phyloP scores from a whole-genome alignment of 1,284 basidiomycete species.

The Omphalotus olearius region DNA sequence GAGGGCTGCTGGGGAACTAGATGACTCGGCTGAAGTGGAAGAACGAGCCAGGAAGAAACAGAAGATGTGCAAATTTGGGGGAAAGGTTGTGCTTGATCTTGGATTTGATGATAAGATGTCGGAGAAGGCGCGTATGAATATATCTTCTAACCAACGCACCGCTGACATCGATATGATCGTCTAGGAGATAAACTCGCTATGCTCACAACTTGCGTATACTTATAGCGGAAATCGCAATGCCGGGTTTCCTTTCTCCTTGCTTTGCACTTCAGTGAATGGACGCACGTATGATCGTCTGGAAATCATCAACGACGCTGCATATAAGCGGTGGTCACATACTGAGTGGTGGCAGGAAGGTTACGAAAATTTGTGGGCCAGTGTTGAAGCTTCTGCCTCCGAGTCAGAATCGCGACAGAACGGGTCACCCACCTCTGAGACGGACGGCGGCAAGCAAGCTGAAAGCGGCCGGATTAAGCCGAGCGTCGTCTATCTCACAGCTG shows the following conservation, averaged over 20 bases:
- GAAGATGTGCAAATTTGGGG: slow-evolving; percentile 51
- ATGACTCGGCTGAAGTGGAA: slow-evolving; percentile 38
- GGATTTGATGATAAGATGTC: slow-evolving; percentile 95
- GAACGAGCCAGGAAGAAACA: slow-evolving; percentile 36
- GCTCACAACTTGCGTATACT: slow-evolving; percentile 84
- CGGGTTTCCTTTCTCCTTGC: slow-evolving; percentile 65
- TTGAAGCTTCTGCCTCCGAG: slow-evolving; percentile 11
- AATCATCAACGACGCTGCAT: slow-evolving; percentile 59
- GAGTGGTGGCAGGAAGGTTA: slow-evolving; percentile 80
- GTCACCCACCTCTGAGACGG: not conserved
- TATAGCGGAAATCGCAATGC: slow-evolving; percentile 85
- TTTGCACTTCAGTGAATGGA: slow-evolving; percentile 80
- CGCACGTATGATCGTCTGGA: slow-evolving; percentile 69
- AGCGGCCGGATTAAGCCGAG: slow-evolving; percentile 30
- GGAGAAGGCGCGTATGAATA: slow-evolving; percentile 77
- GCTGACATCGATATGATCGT: not conserved
- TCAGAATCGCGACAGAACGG: slow-evolving; percentile 11
- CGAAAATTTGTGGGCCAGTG: slow-evolving; percentile 56
- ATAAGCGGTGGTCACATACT: slow-evolving; percentile 78
- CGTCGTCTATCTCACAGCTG: slow-evolving; percentile 93
- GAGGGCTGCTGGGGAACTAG: slow-evolving; percentile 50
- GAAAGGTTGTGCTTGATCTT: slow-evolving; percentile 83
- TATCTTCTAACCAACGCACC: slow-evolving; percentile 3
- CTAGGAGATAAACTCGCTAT: slow-evolving; percentile 87
- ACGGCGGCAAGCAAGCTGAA: slow-evolving; percentile 11